Base-by-base conservation (phyloP, 2,329 filamentous ascomycete species). In the Colletotrichum navitas region DNA sequence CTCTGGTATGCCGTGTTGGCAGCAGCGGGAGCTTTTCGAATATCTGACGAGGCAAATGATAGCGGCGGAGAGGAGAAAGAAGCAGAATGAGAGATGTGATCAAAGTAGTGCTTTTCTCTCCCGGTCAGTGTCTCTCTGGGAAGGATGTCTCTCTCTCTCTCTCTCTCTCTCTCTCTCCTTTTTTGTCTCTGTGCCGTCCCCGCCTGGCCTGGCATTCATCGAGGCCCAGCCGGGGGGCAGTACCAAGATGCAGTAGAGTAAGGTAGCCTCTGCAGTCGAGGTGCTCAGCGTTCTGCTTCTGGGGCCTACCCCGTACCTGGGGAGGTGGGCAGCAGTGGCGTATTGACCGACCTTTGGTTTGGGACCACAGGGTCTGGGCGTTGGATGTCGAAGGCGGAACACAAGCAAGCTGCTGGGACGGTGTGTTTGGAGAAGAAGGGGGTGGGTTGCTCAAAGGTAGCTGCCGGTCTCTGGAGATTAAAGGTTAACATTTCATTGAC, bases 341-440 rank as follows among this genome's bases (percentile, higher is more conserved):
- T 65, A 49, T 45, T 72, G 69, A 55, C 55, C 62, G 66, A 36
- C 60, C 66, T 60, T 59, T 56, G 66, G 60, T 55, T 70, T 72
- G 60, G 45, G 49, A 63, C 69, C 63, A 47, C 66, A 65, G 55
- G 47, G 66, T 69, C 66, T 72, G 69, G 60, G 66, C 69, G 69
- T 68, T 65, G 58, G 54, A 60, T 55, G 66, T 65, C 66, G 45
- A 72, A 64, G 65, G 47, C 43, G 65, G 68, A 68, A 64, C 55
- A 56, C 69, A 69, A 72, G 69, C 66, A 72, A 66, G 69, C 69
- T 72, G 60, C 61, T 66, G 66, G 60, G 66, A 69, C 66, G 52
- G 66, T 49, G 61, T 60, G 55, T 64, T 62, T 65, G 66, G 61
- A 69, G 52, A 69, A 69, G 59, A 69, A 69, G 61, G 69, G 69